Percentiles rank a stretch among this genome's conserved stretches.
phyloP scores from a whole-genome alignment of 2,329 filamentous ascomycete species.

The Cladosporium sp. region DNA sequence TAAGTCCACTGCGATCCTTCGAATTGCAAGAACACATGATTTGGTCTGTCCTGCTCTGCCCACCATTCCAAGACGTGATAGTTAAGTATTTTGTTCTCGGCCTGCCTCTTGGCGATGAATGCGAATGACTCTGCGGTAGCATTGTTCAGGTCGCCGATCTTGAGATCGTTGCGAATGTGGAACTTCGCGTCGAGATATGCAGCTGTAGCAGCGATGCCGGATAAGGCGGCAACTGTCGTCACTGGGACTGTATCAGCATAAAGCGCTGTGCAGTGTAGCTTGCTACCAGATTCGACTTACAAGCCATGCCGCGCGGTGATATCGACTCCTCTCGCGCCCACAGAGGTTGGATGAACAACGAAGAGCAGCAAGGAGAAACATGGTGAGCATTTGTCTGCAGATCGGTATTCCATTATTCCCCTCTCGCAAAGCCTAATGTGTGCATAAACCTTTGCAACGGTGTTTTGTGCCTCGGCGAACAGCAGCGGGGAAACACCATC shows the following conservation, averaged over 20 bases:
- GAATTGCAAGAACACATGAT: constrained; percentile 31
- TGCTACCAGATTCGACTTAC: not conserved
- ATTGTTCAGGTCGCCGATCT: constrained; percentile 26
- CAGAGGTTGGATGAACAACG: not conserved
- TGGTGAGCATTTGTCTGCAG: not conserved
- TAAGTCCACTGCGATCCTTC: constrained; percentile 62
- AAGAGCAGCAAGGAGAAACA: not conserved
- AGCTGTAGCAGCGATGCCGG: constrained; percentile 31
- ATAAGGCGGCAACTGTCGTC: constrained; percentile 28
- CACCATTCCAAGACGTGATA: constrained; percentile 32
- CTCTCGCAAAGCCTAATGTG: not conserved
- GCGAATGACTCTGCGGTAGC: constrained; percentile 25
- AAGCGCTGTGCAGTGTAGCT: not conserved
- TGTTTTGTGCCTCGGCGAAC: not conserved
- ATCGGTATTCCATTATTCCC: not conserved
- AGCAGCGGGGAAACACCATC: constrained; percentile 5
- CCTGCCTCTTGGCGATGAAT: constrained; percentile 27
- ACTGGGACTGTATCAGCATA: not conserved
- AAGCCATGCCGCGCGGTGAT: not conserved
- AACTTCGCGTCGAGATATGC: constrained; percentile 70
- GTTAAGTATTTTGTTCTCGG: constrained; percentile 24
- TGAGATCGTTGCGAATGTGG: constrained; percentile 64
- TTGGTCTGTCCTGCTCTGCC: constrained; percentile 25
- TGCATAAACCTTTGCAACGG: not conserved
- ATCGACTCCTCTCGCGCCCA: not conserved